These are phyloP conservation scores for Fusarium metavorans DNA, from an alignment of 2,329 filamentous ascomycete genomes.

Conservation along the genomic window DNA sequence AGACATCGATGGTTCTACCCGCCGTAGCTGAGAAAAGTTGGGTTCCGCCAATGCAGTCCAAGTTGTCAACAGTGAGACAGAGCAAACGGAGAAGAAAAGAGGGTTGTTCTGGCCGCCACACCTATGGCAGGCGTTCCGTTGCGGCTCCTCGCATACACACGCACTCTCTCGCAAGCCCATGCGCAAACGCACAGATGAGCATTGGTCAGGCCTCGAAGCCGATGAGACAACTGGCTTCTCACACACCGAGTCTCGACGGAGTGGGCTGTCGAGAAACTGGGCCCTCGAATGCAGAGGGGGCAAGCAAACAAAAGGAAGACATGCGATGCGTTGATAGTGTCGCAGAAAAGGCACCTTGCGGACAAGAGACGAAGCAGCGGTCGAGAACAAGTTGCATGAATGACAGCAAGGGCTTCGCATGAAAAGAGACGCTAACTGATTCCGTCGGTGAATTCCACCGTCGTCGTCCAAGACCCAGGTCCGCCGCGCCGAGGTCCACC, in stretches of 20 bases:
- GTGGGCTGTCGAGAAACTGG: neutral
- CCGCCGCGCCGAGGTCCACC: slow-evolving; percentile 33
- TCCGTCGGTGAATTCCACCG: slow-evolving; percentile 37
- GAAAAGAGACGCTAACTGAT: slow-evolving; percentile 31
- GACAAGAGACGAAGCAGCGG: slow-evolving; percentile 14
- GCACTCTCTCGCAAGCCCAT: neutral
- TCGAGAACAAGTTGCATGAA: slow-evolving; percentile 33
- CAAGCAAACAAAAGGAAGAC: slow-evolving; percentile 9
- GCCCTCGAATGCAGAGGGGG: neutral
- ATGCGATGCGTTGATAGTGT: neutral
- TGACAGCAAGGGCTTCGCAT: slow-evolving; percentile 32
- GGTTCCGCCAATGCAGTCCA: neutral
- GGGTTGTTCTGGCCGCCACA: neutral
- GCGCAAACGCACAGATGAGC: neutral
- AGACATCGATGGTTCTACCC: neutral
- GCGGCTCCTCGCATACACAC: neutral
- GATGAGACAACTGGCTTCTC: neutral
- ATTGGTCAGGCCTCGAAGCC: neutral
- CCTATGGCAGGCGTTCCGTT: neutral
- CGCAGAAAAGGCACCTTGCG: neutral
- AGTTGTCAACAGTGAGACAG: neutral
- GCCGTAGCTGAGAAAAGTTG: neutral
- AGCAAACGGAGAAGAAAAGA: neutral
- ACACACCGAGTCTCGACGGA: neutral
- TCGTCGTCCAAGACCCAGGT: slow-evolving; percentile 26